Percentiles rank a stretch among this genome's conserved stretches.
These are phyloP conservation scores for Diaporthe australafricana DNA, from an alignment of 2,329 filamentous ascomycete species.

Conservation along the genomic window DNA sequence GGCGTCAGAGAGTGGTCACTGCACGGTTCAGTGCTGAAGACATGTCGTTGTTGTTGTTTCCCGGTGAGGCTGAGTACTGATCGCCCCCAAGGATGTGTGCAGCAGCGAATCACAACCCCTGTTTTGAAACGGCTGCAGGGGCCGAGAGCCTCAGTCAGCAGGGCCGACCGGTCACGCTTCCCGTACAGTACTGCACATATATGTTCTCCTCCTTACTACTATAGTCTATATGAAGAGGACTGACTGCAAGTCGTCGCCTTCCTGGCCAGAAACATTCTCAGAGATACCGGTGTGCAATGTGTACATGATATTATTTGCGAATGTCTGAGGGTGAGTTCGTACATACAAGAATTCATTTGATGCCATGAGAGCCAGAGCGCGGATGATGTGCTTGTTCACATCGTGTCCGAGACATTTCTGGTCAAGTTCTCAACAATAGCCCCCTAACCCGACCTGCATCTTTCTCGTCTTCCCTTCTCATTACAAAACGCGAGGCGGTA, in stretches of 20 bases:
- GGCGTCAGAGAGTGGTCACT: neutral
- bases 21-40: constrained; percentile 4
- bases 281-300: neutral
- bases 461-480: neutral
- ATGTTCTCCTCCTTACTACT: too few species aligned
- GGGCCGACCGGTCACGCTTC: neutral
- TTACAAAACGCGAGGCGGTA: neutral
- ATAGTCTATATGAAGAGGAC: neutral
- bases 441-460: neutral
- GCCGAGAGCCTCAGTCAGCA: constrained; percentile 23
- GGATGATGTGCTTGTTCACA: neutral
- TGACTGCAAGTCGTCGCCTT: neutral
- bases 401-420: neutral
- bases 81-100: constrained; percentile 14
- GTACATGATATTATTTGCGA: neutral
- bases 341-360: neutral
- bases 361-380: neutral
- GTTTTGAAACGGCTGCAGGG: constrained; percentile 24
- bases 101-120: constrained; percentile 24
- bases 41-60: constrained; percentile 27
- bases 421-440: neutral
- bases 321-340: neutral
- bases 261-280: neutral
- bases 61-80: constrained; percentile 30
- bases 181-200: neutral